Evolutionary conservation across 192 early-diverging fungal species (phyloP).

Genomic region (Oehlia diaphana): DNA sequence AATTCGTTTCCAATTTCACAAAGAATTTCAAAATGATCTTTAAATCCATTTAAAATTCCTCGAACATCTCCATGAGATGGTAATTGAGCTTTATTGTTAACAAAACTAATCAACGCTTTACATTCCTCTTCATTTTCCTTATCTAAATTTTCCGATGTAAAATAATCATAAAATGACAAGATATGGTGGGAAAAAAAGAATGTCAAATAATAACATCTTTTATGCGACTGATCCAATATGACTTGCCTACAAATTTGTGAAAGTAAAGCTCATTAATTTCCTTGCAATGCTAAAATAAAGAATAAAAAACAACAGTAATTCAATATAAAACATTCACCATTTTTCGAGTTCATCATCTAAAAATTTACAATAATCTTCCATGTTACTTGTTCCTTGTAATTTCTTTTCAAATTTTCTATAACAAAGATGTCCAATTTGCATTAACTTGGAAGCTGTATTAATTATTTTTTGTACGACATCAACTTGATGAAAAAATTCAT

Average conservation of each 20-base stretch:
- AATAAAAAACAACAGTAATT: too few relatives aligned
- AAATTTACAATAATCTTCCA: neutral
- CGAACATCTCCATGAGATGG: neutral
- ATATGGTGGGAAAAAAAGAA: constrained; percentile 25
- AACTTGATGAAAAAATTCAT: constrained; percentile 26
- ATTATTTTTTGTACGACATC: constrained; percentile 16
- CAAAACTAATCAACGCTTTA: constrained; percentile 16
- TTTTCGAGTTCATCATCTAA: neutral
- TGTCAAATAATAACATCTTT: constrained; percentile 28
- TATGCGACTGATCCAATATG: neutral
- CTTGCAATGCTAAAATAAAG: too few relatives aligned
- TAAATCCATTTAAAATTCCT: too few relatives aligned
- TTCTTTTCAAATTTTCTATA: too few relatives aligned
- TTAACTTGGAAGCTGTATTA: too few relatives aligned
- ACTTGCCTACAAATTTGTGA: constrained; percentile 6
- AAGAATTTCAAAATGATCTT: too few relatives aligned
- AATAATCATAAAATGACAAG: constrained; percentile 27
- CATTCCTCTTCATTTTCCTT: constrained; percentile 3
- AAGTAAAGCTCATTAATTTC: too few relatives aligned
- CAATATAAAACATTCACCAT: too few relatives aligned
- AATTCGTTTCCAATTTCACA: too few relatives aligned
- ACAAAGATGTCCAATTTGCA: too few relatives aligned
- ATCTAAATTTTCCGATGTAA: neutral
- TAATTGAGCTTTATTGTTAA: constrained; percentile 2
- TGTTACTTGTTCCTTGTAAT: neutral